Percentiles rank a stretch among this genome's conserved stretches.
phyloP scores from a whole-genome alignment of 345 rosid genomes.

The Erodium maritimum region DNA sequence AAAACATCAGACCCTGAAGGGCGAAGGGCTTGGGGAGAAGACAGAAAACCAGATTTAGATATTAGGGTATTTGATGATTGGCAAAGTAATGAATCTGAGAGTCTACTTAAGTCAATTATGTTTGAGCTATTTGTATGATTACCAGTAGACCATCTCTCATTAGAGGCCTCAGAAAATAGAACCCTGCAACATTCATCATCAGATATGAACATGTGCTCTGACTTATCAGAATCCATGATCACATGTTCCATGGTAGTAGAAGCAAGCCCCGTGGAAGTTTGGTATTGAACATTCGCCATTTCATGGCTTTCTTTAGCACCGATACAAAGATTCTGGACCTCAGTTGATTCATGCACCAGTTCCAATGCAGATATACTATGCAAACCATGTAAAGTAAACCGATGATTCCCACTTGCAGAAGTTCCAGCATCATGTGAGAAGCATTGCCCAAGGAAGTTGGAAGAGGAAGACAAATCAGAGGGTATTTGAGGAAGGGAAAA shows the following conservation, averaged over 20 bases:
- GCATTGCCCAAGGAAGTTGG: constrained; percentile 1
- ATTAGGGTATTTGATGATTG: constrained; percentile 21
- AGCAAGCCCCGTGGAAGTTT: constrained; percentile 31
- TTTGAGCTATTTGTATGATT: constrained; percentile 25
- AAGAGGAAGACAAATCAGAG: constrained; percentile 24
- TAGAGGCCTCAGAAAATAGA: constrained; percentile 52
- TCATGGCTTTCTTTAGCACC: constrained; percentile 32
- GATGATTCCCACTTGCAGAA: constrained; percentile 37
- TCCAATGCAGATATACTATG: constrained; percentile 38
- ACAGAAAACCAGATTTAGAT: constrained; percentile 16
- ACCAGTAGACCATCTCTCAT: constrained; percentile 28
- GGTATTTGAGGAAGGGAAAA: background rate
- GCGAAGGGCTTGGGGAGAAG: too few species aligned
- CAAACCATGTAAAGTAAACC: constrained; percentile 31
- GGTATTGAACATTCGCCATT: constrained; percentile 28
- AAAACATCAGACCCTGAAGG: too few species aligned
- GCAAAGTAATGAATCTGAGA: constrained; percentile 17
- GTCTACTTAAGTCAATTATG: constrained; percentile 23
- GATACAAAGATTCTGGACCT: constrained; percentile 27
- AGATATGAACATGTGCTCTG: constrained; percentile 47
- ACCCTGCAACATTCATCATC: constrained; percentile 84
- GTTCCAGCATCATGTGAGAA: constrained; percentile 34
- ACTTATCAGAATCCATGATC: constrained; percentile 22
- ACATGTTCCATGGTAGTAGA: constrained; percentile 34
- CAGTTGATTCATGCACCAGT: constrained; percentile 34